These are phyloP conservation scores for Sporothrix brunneoviolacea DNA, from an alignment of 2,329 filamentous ascomycete genomes.

Conservation along the genomic window DNA sequence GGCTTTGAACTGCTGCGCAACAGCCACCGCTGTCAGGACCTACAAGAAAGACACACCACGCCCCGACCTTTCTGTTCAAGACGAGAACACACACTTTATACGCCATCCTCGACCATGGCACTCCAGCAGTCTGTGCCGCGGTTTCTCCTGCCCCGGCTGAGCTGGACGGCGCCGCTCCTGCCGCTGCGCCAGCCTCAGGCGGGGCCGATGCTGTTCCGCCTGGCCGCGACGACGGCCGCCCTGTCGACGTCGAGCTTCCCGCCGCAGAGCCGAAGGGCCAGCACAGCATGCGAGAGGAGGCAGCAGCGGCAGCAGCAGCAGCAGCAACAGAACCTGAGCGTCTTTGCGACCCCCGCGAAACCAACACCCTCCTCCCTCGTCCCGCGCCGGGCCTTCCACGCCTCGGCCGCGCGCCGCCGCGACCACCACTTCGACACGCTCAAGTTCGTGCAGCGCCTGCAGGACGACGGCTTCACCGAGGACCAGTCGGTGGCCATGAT, in stretches of 20 bases:
- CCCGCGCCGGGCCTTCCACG: conserved; percentile 50
- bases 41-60: no score
- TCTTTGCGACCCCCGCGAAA: no score
- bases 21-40: no score
- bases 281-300: background rate
- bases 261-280: no score
- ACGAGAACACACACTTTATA: background rate
- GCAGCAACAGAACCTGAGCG: background rate
- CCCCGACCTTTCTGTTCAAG: background rate
- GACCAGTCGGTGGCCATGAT: conserved; percentile 97
- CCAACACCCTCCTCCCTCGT: background rate
- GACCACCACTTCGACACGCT: conserved; percentile 98
- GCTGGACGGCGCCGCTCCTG: conserved; percentile 38
- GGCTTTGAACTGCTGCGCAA: no score
- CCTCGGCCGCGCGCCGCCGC: conserved; percentile 51
- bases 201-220: conserved; percentile 12
- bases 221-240: background rate
- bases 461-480: conserved; percentile 90
- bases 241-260: background rate
- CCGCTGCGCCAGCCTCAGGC: conserved; percentile 14
- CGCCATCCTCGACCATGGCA: conserved; percentile 20
- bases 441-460: conserved; percentile 87
- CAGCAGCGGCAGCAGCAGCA: background rate
- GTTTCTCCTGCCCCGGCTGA: conserved; percentile 50
- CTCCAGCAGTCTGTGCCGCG: conserved; percentile 40